These are phyloP conservation scores for Xylariaceae sp. DNA, from an alignment of 2,329 filamentous ascomycete genomes.

Conservation along the genomic window DNA sequence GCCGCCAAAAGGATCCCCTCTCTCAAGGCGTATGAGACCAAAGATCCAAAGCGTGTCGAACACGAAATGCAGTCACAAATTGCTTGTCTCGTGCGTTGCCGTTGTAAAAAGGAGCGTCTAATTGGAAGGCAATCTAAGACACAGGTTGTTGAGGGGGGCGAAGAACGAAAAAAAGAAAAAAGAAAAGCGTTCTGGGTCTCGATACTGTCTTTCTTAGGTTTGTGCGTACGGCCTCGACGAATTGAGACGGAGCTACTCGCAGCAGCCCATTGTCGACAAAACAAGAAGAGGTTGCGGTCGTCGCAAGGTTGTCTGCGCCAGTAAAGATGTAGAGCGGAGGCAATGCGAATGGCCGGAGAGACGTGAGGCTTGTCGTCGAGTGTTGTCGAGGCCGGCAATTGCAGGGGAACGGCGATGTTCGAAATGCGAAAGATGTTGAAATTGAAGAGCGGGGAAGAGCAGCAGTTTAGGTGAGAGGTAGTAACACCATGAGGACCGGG, in stretches of 20 bases:
- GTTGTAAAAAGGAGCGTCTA: not conserved
- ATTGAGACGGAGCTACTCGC: constrained; percentile 37
- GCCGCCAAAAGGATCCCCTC: constrained; percentile 21
- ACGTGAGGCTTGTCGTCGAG: constrained; percentile 14
- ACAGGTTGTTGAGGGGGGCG: not conserved
- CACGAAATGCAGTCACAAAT: not conserved
- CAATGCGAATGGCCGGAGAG: constrained; percentile 10
- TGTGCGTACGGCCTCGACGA: constrained; percentile 27
- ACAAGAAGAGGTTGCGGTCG: constrained; percentile 14
- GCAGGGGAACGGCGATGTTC: constrained; percentile 15
- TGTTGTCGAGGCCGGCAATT: constrained; percentile 25
- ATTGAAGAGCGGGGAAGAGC: constrained; percentile 26
- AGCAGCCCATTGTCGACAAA: constrained; percentile 35
- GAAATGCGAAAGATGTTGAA: constrained; percentile 11
- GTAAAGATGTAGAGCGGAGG: constrained; percentile 2
- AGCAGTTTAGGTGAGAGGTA: constrained; percentile 14
- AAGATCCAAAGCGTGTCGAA: not conserved
- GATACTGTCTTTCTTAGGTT: constrained; percentile 13
- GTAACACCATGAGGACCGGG: constrained; percentile 6
- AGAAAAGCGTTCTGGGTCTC: constrained; percentile 6
- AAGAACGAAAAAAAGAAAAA: not conserved
- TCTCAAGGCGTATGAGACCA: constrained; percentile 6
- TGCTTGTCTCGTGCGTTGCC: not conserved
- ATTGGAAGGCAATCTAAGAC: not conserved
- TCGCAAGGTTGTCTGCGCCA: constrained; percentile 24